These are phyloP conservation scores for Ettlia oleoabundans DNA, from an alignment of 139 green algal genomes.

Conservation along the genomic window DNA sequence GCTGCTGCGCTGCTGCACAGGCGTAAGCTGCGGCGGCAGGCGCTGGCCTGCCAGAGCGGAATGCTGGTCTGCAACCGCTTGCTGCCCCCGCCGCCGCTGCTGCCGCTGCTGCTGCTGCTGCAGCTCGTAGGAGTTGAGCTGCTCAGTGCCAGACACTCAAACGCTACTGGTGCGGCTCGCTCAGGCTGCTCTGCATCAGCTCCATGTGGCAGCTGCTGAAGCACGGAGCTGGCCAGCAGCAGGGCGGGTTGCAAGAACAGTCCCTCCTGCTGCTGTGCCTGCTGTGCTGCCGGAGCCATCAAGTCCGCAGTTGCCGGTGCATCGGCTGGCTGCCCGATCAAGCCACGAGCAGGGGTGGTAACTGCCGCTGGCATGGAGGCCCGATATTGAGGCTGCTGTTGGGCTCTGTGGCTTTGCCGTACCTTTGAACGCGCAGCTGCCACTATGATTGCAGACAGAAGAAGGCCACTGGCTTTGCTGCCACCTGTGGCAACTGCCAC, in stretches of 20 bases:
- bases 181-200: neutral
- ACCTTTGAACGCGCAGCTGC: too few species aligned
- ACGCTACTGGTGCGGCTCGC: neutral
- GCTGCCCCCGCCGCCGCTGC: too few species aligned
- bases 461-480: too few species aligned
- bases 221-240: neutral
- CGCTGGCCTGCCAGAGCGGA: conserved; percentile 2
- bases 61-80: too few species aligned
- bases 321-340: too few species aligned
- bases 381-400: too few species aligned
- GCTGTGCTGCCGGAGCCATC: neutral
- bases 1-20: neutral
- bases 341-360: too few species aligned
- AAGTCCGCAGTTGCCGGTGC: neutral
- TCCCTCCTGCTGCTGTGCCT: neutral
- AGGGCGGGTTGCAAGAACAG: neutral
- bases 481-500: too few species aligned
- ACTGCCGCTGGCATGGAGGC: too few species aligned
- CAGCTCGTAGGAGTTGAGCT: too few species aligned
- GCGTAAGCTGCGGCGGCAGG: neutral
- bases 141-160: neutral
- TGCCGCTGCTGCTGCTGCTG: neutral
- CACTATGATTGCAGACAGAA: too few species aligned
- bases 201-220: neutral
- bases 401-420: too few species aligned